Percentiles rank a stretch among this genome's conserved stretches.
Conservation (phyloP, 148 eudicot genomes). For the Amaranthus hypochondriacus region DNA sequence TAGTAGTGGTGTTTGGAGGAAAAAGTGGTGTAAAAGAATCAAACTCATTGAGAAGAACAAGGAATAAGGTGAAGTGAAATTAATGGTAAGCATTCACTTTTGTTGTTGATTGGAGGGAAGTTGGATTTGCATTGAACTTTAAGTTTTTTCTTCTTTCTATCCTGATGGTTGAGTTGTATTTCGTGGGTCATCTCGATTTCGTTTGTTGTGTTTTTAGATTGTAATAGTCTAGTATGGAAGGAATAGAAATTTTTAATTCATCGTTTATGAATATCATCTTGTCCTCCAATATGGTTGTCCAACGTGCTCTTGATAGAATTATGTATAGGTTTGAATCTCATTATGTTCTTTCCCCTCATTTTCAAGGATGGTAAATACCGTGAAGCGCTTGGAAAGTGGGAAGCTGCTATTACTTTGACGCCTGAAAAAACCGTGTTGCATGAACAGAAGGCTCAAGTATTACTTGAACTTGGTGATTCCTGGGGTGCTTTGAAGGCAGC, state of each 20-base stretch:
- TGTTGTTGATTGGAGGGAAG: too few relatives aligned
- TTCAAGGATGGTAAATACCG: constrained; percentile 66
- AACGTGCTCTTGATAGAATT: constrained; percentile 2
- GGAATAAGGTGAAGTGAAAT: too few relatives aligned
- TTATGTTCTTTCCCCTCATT: constrained; percentile 2
- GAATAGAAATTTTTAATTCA: background rate
- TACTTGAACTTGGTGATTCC: constrained; percentile 79
- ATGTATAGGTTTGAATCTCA: constrained; percentile 10
- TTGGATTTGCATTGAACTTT: background rate
- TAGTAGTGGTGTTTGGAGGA: too few relatives aligned
- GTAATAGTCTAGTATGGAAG: background rate
- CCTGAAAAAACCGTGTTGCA: constrained; percentile 64
- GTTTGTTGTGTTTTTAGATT: background rate
- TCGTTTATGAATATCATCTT: background rate
- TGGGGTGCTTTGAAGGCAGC: constrained; percentile 93
- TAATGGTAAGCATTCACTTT: too few relatives aligned
- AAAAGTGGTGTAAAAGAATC: too few relatives aligned
- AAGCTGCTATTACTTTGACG: constrained; percentile 66
- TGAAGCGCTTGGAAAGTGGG: constrained; percentile 93
- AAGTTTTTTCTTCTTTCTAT: background rate
- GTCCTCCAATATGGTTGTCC: background rate
- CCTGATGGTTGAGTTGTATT: background rate
- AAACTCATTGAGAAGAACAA: too few relatives aligned
- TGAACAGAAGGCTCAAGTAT: constrained; percentile 85
- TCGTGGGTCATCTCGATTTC: constrained; percentile 3